These are phyloP conservation scores for Fusarium verticillioides DNA, from an alignment of 2,329 filamentous ascomycete species.

Conservation along the genomic window DNA sequence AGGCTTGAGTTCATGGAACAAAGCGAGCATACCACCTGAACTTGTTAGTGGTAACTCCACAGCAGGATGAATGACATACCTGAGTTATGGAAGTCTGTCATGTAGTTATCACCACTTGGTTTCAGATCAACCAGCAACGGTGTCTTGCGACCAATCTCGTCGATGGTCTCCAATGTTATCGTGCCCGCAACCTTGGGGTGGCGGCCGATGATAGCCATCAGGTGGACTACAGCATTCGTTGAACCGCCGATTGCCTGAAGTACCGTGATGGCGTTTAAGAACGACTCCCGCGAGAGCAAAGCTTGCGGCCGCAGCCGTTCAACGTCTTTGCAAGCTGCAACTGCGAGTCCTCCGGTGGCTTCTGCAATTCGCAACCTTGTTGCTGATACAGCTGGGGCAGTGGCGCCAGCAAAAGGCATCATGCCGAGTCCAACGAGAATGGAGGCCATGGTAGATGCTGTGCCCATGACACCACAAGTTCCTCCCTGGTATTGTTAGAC, in stretches of 20 bases:
- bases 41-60: background rate
- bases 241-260: conserved; percentile 87
- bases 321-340: conserved; percentile 72
- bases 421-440: conserved; percentile 86
- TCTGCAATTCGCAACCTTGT: conserved; percentile 84
- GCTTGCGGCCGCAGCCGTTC: conserved; percentile 75
- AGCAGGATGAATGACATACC: background rate
- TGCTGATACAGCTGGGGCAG: conserved; percentile 81
- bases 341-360: conserved; percentile 75
- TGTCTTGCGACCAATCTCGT: conserved; percentile 79
- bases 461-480: conserved; percentile 92
- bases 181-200: conserved; percentile 70
- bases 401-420: conserved; percentile 79
- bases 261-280: conserved; percentile 87
- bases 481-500: conserved; percentile 59
- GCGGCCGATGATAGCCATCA: conserved; percentile 85
- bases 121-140: conserved; percentile 87
- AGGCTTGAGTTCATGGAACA: conserved; percentile 81
- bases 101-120: conserved; percentile 87
- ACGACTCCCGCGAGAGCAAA: conserved; percentile 78
- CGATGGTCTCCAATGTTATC: conserved; percentile 81
- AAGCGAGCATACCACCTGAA: conserved; percentile 79
- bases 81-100: conserved; percentile 85
- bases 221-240: conserved; percentile 86
- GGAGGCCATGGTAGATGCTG: conserved; percentile 89